phyloP scores from a whole-genome alignment of 176 grass and related monocot species.

The Rhynchospora breviuscula region DNA sequence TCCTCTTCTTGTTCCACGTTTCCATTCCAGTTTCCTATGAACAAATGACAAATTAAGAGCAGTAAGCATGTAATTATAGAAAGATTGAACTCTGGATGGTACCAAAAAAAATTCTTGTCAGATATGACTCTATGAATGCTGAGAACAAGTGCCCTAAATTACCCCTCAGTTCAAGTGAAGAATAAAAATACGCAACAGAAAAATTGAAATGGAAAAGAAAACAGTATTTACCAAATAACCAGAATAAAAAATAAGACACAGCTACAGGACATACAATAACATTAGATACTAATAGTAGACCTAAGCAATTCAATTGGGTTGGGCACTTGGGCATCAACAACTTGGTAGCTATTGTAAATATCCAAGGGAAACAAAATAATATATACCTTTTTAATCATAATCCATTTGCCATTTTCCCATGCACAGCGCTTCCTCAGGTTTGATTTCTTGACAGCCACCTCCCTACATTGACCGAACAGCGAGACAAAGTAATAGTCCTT shows the following conservation, averaged over 20 bases:
- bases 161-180: not conserved
- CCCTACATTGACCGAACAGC: conserved; percentile 46
- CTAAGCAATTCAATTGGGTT: not conserved
- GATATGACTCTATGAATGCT: not conserved
- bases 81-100: not conserved
- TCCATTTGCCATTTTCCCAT: conserved; percentile 73
- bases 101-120: not conserved
- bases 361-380: not conserved
- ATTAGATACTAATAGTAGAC: not conserved
- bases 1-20: conserved; percentile 29
- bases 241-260: not conserved
- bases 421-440: conserved; percentile 45
- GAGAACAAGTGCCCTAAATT: not conserved
- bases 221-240: conserved; percentile 2
- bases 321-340: no score
- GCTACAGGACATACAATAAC: not conserved
- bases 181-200: not conserved
- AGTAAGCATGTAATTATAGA: conserved; percentile 12
- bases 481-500: conserved; percentile 44
- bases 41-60: not conserved
- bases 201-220: conserved; percentile 20
- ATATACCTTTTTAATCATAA: conserved; percentile 56
- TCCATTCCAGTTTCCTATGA: conserved; percentile 49
- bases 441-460: conserved; percentile 36
- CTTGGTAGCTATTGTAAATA: not conserved